Evolutionary conservation across 2,329 filamentous ascomycete genomes (phyloP).

Genomic region (Dothistroma pini): DNA sequence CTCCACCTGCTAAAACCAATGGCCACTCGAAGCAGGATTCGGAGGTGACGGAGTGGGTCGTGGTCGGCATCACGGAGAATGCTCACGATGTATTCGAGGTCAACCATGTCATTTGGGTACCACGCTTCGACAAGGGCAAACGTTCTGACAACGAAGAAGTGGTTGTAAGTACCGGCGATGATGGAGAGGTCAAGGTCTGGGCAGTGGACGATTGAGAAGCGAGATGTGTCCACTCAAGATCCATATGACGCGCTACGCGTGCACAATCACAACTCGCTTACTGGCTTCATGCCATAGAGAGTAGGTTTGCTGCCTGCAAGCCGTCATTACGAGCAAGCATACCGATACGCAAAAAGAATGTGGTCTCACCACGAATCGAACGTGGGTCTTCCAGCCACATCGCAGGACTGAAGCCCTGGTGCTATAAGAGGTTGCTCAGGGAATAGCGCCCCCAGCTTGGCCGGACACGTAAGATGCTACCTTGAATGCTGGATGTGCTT

Average conservation of each 20-base stretch:
- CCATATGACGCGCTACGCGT: not conserved
- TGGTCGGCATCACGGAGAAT: constrained; percentile 65
- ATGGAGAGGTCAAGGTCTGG: constrained; percentile 86
- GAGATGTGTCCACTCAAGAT: not conserved
- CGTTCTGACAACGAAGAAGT: constrained; percentile 70
- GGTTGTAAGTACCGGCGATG: constrained; percentile 85
- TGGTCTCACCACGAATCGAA: not conserved
- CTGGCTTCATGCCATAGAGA: no score
- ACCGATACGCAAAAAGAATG: not conserved
- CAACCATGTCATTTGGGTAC: constrained; percentile 88
- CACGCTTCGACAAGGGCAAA: constrained; percentile 65
- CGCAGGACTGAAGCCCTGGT: no score
- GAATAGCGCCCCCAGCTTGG: no score
- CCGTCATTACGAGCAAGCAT: no score
- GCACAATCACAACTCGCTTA: no score
- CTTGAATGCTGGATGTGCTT: not conserved
- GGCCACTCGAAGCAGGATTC: not conserved
- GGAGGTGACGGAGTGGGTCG: constrained; percentile 59
- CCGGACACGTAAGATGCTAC: no score
- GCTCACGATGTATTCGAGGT: constrained; percentile 92
- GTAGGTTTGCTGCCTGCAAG: no score
- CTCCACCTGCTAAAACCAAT: constrained; percentile 15
- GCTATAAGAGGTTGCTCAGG: no score
- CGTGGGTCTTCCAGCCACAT: not conserved
- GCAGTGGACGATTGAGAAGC: constrained; percentile 44